Base-by-base conservation (phyloP, 1,284 basidiomycete species). In the Macrocybe sp. region DNA sequence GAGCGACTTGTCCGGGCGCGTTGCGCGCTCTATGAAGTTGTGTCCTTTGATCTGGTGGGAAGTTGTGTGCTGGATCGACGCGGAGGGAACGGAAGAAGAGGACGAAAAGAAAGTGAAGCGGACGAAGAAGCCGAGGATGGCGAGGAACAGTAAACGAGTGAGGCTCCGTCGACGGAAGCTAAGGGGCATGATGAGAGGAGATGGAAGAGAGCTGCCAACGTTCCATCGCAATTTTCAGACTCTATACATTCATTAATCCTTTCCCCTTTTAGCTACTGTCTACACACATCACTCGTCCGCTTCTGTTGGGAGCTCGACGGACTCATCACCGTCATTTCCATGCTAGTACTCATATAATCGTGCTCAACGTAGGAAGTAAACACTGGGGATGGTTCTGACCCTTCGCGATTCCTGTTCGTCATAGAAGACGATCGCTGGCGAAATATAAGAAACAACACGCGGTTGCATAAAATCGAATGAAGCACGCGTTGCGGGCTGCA, bases 11-110 rank as follows among this genome's bases (percentile, higher is more conserved):
- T 92, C 90, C n/a, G 84, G 74, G 12, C 89, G 74, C 0, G 90
- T 84, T 31, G 94, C 89, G 9, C 78, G 81, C 66, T 97, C 92
- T 41, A 97, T 78, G 39, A 97, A 85, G 60, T 87, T 88, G 59
- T 90, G 85, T 44, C 79, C 76, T 52, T 83, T 75, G 49, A 92
- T 92, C 66, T 89, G 79, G 43, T 70, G 66, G 1, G 66, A 60
- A 40, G 66, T 60, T 1, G 66, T 55, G 22, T 54, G 51, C 12
- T 53, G 43, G 38, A 67, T 62, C 3, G 58, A 52, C 33, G 56
- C 49, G 5, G 65, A 55, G 22, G 61, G 43, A 45, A 68, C 58
- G 11, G 67, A 53, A 9, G 64, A 50, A 12, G 70, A 60, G 1
- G 73, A 65, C 2, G 74, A 65, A 44, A 73, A 75, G 59, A 77